A percentile compares a stretch with the other conserved stretches of the same genome.
phyloP scores from a whole-genome alignment of 2,329 filamentous ascomycete species.

The Talaromyces albobiverticillius region DNA sequence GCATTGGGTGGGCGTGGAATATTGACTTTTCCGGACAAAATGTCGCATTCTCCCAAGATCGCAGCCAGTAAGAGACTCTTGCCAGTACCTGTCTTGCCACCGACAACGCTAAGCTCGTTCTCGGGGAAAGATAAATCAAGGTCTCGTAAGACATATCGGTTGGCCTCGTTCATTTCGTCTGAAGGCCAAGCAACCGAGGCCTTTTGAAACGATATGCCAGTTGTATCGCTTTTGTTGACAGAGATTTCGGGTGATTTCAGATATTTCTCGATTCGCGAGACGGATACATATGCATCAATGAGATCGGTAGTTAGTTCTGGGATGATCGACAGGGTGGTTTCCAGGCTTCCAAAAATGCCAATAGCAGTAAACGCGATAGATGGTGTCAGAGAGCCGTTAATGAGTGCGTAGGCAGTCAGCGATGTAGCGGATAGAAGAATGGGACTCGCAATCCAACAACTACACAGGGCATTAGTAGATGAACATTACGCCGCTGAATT shows the following conservation, averaged over 20 bases:
- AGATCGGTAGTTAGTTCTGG: conserved; percentile 70
- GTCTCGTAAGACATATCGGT: conserved; percentile 64
- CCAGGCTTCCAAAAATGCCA: conserved; percentile 70
- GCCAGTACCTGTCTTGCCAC: conserved; percentile 73
- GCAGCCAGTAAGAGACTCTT: conserved; percentile 73
- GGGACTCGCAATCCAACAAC: conserved; percentile 71
- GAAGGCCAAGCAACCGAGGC: conserved; percentile 73
- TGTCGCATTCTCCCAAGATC: conserved; percentile 71
- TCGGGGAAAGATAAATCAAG: conserved; percentile 65
- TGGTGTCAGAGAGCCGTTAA: conserved; percentile 63
- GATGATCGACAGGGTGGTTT: conserved; percentile 66
- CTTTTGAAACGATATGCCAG: conserved; percentile 63
- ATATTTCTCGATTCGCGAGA: conserved; percentile 69
- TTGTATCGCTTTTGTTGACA: conserved; percentile 54
- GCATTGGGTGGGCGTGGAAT: conserved; percentile 48
- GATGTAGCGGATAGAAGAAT: conserved; percentile 70
- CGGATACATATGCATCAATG: conserved; percentile 70
- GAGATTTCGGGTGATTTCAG: conserved; percentile 64
- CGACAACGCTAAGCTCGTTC: conserved; percentile 69
- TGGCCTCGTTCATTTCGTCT: conserved; percentile 44
- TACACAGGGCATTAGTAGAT: conserved; percentile 48
- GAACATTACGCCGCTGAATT: background rate
- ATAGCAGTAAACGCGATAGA: conserved; percentile 78
- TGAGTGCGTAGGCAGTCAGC: conserved; percentile 63
- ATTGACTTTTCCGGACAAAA: conserved; percentile 61